Evolutionary conservation across 208 protist genomes (phyloP).

Genomic region (Leishmania gerbilli): DNA sequence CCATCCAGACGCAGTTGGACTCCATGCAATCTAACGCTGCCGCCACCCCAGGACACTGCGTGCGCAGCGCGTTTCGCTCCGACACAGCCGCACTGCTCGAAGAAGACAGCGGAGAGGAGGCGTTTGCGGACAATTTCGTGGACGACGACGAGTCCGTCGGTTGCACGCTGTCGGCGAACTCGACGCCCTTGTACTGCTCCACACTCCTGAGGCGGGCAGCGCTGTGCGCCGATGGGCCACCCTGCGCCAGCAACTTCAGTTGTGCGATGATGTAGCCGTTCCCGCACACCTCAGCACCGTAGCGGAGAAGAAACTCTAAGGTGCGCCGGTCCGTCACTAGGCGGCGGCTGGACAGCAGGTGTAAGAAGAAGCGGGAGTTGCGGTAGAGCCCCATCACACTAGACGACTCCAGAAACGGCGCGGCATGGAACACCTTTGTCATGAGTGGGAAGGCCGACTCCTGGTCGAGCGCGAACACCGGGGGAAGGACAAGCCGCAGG

Average conservation of each 20-base stretch:
- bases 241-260: constrained; percentile 27
- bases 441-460: constrained; percentile 50
- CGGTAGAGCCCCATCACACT: constrained; percentile 43
- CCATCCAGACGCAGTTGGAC: constrained; percentile 68
- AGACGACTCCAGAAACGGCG: constrained; percentile 13
- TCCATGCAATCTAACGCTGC: constrained; percentile 52
- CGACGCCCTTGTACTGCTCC: constrained; percentile 14
- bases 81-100: too few species aligned
- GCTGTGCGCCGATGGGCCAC: neutral
- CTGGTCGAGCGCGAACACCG: constrained; percentile 48
- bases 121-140: neutral
- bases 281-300: constrained; percentile 39
- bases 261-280: constrained; percentile 52
- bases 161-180: constrained; percentile 11
- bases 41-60: constrained; percentile 19
- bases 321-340: constrained; percentile 13
- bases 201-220: neutral
- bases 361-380: constrained; percentile 54
- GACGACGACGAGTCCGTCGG: neutral
- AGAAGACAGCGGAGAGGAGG: neutral
- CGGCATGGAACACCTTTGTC: constrained; percentile 24
- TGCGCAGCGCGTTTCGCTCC: neutral
- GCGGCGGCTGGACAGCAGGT: constrained; percentile 25
- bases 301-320: constrained; percentile 24
- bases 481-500: constrained; percentile 38